Conservation (phyloP, 2,329 filamentous ascomycete species). For the Oidium heveae region DNA sequence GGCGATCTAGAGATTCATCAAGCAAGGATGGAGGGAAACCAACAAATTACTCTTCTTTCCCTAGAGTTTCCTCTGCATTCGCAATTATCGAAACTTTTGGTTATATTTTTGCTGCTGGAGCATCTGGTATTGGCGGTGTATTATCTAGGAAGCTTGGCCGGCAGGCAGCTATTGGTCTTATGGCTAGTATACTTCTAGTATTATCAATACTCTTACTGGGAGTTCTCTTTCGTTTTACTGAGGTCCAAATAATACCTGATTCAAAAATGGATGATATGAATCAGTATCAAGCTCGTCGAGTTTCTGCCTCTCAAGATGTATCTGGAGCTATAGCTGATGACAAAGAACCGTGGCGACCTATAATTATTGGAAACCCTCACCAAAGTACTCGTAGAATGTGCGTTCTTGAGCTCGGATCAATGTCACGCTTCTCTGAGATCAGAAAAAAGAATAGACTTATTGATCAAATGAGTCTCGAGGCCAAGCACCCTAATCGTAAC, state of each 20-base stretch:
- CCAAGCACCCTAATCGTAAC: conserved; percentile 12
- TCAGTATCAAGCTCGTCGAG: conserved; percentile 22
- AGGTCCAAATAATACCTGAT: conserved; percentile 42
- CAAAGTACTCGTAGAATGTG: conserved; percentile 45
- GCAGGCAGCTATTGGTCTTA: conserved; percentile 39
- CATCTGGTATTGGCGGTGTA: conserved; percentile 42
- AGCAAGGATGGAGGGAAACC: conserved; percentile 20
- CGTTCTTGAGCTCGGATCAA: conserved; percentile 39
- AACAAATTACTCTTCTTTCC: conserved; percentile 54
- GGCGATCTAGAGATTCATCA: conserved; percentile 23
- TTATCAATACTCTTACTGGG: conserved; percentile 37
- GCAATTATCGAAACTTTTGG: conserved; percentile 44
- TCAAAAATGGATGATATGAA: conserved; percentile 30
- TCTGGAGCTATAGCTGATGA: conserved; percentile 8
- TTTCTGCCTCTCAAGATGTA: conserved; percentile 19
- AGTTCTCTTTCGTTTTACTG: conserved; percentile 37
- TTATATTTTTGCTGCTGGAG: conserved; percentile 42
- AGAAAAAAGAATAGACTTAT: conserved; percentile 31
- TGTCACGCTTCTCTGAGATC: conserved; percentile 53
- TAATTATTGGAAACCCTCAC: conserved; percentile 46
- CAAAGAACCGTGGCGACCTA: conserved; percentile 34
- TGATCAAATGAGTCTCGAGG: conserved; percentile 17
- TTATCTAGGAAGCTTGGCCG: conserved; percentile 41
- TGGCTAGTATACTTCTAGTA: conserved; percentile 38
- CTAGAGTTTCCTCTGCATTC: conserved; percentile 45